Evolutionary conservation across 1,284 basidiomycete species (phyloP).

Genomic region (Trichosporon sp.): DNA sequence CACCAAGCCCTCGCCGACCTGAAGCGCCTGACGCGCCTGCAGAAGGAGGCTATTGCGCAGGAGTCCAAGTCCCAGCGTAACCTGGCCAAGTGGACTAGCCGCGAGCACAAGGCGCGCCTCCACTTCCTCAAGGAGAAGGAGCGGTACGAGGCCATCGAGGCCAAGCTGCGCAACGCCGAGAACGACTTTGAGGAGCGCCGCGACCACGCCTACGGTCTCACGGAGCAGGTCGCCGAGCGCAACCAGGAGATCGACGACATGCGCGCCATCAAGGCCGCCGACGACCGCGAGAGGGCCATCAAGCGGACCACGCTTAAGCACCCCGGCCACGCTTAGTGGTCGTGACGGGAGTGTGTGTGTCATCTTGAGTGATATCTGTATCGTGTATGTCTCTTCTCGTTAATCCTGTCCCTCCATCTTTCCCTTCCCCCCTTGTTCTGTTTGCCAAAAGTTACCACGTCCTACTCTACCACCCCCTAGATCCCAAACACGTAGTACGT

Average conservation of each 20-base stretch:
- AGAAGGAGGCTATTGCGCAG: constrained; percentile 42
- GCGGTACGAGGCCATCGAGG: constrained; percentile 45
- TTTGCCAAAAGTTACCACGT: not conserved
- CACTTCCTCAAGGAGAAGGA: constrained; percentile 49
- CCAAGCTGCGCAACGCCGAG: constrained; percentile 44
- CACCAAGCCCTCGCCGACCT: constrained; percentile 46
- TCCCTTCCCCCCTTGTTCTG: not conserved
- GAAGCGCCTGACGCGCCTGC: constrained; percentile 42
- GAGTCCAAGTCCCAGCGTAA: constrained; percentile 46
- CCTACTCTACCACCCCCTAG: too few relatives aligned
- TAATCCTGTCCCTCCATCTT: not conserved
- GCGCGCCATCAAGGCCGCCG: constrained; percentile 48
- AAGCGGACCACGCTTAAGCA: constrained; percentile 47
- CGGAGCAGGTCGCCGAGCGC: constrained; percentile 40
- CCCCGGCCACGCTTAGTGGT: constrained; percentile 44
- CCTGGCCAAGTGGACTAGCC: constrained; percentile 45
- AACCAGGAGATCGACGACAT: constrained; percentile 48
- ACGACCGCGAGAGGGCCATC: constrained; percentile 50
- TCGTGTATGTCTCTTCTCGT: not conserved
- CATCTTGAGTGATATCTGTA: too few relatives aligned
- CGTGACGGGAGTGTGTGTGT: too few relatives aligned
- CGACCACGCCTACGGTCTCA: constrained; percentile 43
- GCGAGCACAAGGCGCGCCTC: constrained; percentile 48
- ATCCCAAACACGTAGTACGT: too few relatives aligned
- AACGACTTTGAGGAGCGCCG: constrained; percentile 47